phyloP scores from a whole-genome alignment of 441 rosid genomes.

The Hura crepitans region DNA sequence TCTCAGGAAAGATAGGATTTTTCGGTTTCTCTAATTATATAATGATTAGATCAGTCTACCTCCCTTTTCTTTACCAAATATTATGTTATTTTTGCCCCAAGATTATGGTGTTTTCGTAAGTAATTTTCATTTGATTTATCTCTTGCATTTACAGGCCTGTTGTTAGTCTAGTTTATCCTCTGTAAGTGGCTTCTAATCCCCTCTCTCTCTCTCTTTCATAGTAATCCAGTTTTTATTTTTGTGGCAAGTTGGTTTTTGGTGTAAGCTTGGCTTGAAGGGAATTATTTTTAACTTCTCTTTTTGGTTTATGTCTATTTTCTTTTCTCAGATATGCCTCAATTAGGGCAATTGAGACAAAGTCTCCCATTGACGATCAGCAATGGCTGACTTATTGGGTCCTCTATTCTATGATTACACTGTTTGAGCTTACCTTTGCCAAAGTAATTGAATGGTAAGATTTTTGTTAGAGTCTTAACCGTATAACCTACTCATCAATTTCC shows the following conservation, averaged over 20 bases:
- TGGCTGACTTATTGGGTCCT: conserved; percentile 98
- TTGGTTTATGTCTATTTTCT: neutral
- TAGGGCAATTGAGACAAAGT: conserved; percentile 80
- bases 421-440: conserved; percentile 85
- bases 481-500: neutral
- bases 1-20: neutral
- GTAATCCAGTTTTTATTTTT: neutral
- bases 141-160: conserved; percentile 66
- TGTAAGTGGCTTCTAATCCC: conserved; percentile 49
- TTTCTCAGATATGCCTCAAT: conserved; percentile 71
- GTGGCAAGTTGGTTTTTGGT: neutral
- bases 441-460: conserved; percentile 69
- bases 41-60: neutral
- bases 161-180: conserved; percentile 84
- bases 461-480: neutral
- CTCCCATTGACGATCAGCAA: conserved; percentile 78
- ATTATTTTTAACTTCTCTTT: neutral
- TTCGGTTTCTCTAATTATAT: neutral
- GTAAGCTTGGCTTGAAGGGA: neutral
- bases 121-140: conserved; percentile 18
- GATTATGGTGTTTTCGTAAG: neutral
- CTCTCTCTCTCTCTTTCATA: too few relatives aligned
- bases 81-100: neutral
- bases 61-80: neutral
- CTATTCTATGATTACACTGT: conserved; percentile 71